phyloP scores from a whole-genome alignment of 2,329 filamentous ascomycete genomes.

The Cryphonectria radicalis region DNA sequence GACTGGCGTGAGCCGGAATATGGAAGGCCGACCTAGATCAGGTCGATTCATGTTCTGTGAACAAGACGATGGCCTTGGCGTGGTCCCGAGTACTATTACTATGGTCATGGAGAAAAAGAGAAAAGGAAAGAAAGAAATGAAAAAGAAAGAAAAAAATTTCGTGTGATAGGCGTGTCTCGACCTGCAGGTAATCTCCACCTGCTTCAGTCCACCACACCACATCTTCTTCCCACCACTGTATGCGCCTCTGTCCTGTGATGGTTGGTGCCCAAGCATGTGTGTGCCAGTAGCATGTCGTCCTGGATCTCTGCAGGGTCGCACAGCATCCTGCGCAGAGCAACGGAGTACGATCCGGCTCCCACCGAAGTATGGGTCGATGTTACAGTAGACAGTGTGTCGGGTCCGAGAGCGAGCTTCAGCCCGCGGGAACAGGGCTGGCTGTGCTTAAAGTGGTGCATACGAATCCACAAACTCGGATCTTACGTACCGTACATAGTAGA shows the following conservation, averaged over 20 bases:
- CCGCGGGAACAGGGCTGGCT: not conserved
- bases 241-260: not conserved
- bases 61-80: not conserved
- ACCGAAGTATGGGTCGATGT: conserved; percentile 1
- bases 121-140: not conserved
- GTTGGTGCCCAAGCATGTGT: not conserved
- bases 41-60: not conserved
- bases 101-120: not conserved
- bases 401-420: not conserved
- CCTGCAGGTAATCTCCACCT: not conserved
- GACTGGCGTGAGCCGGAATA: conserved; percentile 7
- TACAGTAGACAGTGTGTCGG: conserved; percentile 8
- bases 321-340: not conserved
- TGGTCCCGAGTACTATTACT: not conserved
- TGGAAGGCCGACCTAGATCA: not conserved
- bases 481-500: not conserved
- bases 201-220: not conserved
- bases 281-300: not conserved
- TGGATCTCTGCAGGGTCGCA: not conserved
- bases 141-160: not conserved
- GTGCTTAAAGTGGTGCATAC: not conserved
- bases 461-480: not conserved
- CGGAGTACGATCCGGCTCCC: not conserved
- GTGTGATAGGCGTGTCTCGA: not conserved
- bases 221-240: not conserved